Percentiles rank a stretch among this genome's conserved stretches.
Conservation (phyloP, 176 grass and related monocot species). For the Avena eriantha region DNA sequence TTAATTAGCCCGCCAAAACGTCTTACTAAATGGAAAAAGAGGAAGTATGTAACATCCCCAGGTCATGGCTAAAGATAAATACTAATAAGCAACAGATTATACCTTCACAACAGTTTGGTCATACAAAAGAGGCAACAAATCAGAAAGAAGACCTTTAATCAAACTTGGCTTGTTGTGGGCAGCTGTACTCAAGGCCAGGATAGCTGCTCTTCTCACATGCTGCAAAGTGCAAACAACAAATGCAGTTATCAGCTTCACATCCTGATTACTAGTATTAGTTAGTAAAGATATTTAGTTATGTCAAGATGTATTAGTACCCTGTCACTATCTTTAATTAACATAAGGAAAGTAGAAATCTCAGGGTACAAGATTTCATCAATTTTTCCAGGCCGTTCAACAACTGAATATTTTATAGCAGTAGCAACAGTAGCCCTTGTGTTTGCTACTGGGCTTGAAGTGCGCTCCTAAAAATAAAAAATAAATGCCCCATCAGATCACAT, state of each 20-base stretch:
- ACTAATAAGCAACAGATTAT: not conserved
- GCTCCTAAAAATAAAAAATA: not conserved
- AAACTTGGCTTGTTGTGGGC: slow-evolving; percentile 11
- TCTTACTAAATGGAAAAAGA: no score
- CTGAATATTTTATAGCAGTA: slow-evolving; percentile 11
- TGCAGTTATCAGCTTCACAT: not conserved
- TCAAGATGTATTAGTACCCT: not conserved
- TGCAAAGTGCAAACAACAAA: not conserved
- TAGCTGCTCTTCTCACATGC: not conserved
- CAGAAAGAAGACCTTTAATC: slow-evolving; percentile 3
- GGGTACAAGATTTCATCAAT: slow-evolving; percentile 1
- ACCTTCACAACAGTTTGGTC: slow-evolving; percentile 13
- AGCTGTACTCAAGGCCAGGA: slow-evolving; percentile 7
- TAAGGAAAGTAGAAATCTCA: slow-evolving; percentile 10
- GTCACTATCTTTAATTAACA: slow-evolving; percentile 20
- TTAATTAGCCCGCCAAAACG: no score
- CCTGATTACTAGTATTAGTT: not conserved
- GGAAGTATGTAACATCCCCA: not conserved
- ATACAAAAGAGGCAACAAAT: slow-evolving; percentile 4
- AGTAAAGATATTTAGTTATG: not conserved
- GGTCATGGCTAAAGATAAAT: no score
- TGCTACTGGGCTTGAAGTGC: not conserved
- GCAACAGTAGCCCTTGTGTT: slow-evolving; percentile 17
- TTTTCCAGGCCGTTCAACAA: not conserved
- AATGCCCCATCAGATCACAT: not conserved